Evolutionary conservation across 164 flowering plant species (phyloP).

Genomic region (Buxus sempervirens): DNA sequence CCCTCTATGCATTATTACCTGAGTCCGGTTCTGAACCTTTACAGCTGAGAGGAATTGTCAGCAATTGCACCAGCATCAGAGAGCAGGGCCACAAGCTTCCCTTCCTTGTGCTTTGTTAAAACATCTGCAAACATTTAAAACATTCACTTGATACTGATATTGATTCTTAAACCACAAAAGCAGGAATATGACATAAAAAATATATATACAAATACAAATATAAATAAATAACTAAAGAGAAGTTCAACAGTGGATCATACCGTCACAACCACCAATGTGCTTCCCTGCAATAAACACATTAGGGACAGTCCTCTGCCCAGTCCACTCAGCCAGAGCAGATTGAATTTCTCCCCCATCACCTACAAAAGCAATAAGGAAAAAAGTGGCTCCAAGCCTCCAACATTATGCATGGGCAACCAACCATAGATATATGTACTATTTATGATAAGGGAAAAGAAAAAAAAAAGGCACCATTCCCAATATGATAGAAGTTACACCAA

Average conservation of each 20-base stretch:
- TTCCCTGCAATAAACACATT: constrained; percentile 75
- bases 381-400: background rate
- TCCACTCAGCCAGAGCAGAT: constrained; percentile 55
- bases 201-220: too few relatives aligned
- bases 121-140: constrained; percentile 34
- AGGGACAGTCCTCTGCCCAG: constrained; percentile 70
- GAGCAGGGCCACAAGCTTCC: constrained; percentile 52
- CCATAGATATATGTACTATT: too few relatives aligned
- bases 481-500: too few relatives aligned
- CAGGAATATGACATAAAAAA: background rate
- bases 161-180: background rate
- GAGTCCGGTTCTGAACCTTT: background rate
- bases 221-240: background rate
- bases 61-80: constrained; percentile 48
- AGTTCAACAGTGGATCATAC: constrained; percentile 26
- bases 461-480: too few relatives aligned
- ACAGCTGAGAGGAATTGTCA: constrained; percentile 19
- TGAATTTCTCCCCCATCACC: constrained; percentile 68
- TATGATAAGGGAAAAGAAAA: too few relatives aligned
- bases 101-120: constrained; percentile 32
- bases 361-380: constrained; percentile 15
- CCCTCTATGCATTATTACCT: background rate
- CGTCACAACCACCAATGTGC: constrained; percentile 79
- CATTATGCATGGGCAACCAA: background rate
- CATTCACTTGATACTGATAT: background rate